Evolutionary conservation across 2,329 filamentous ascomycete genomes (phyloP).

Genomic region (Trichoderma gracile): DNA sequence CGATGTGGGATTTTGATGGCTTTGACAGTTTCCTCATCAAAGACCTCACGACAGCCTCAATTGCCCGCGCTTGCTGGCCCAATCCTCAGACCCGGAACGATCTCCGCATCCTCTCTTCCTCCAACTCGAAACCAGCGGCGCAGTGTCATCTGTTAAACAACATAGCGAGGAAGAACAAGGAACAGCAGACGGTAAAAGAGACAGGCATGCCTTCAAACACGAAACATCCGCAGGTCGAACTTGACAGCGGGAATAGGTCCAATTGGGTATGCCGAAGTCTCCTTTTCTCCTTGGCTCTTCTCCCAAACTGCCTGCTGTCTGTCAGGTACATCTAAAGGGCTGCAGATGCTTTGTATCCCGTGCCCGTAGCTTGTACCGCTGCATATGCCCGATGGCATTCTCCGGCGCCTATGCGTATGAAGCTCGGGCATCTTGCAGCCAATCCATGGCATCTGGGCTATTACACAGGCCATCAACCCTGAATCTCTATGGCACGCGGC

Average conservation of each 20-base stretch:
- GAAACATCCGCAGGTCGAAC: constrained; percentile 1
- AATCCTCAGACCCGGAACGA: background rate
- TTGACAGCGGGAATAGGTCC: background rate
- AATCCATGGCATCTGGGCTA: constrained; percentile 3
- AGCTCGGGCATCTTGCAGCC: constrained; percentile 3
- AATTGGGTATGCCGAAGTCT: background rate
- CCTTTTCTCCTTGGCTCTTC: background rate
- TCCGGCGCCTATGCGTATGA: constrained; percentile 6
- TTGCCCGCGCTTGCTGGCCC: background rate
- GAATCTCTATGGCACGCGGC: constrained; percentile 2
- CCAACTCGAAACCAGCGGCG: background rate
- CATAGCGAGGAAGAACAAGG: background rate
- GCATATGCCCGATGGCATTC: background rate
- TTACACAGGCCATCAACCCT: background rate
- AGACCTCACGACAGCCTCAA: too few species aligned
- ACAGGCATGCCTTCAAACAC: background rate
- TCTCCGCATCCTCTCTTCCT: background rate
- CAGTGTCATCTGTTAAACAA: background rate
- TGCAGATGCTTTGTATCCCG: background rate
- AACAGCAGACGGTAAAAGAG: background rate
- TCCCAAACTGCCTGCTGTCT: background rate
- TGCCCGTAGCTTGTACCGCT: background rate
- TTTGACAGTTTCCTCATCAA: too few species aligned
- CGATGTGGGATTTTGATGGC: too few species aligned
- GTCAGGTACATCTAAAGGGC: background rate